Evolutionary conservation across 768 basidiomycete genomes (phyloP).

Genomic region (Leccinum obscurum): DNA sequence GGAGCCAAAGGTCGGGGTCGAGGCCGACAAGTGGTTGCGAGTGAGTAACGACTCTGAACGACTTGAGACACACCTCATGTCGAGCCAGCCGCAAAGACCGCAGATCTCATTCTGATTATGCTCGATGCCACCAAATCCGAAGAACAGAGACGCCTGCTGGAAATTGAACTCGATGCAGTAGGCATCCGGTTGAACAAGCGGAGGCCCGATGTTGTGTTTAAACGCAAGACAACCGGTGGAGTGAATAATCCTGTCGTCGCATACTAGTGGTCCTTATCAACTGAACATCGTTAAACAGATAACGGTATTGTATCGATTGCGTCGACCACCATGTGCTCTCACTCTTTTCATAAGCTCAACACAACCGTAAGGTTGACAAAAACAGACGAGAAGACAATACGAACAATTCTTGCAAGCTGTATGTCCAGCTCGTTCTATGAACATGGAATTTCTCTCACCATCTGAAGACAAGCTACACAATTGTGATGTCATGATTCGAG

Average conservation of each 20-base stretch:
- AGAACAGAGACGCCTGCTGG: slow-evolving; percentile 84
- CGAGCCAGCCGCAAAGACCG: slow-evolving; percentile 73
- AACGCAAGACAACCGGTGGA: slow-evolving; percentile 88
- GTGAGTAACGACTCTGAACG: slow-evolving; percentile 36
- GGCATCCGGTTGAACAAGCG: slow-evolving; percentile 91
- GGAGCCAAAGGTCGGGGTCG: slow-evolving; percentile 67
- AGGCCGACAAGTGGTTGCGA: slow-evolving; percentile 95
- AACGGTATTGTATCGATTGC: slow-evolving; percentile 46
- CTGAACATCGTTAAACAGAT: slow-evolving; percentile 47
- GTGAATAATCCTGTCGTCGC: slow-evolving; percentile 44
- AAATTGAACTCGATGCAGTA: slow-evolving; percentile 94
- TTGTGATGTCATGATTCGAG: slow-evolving; percentile 97
- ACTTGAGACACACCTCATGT: slow-evolving; percentile 9
- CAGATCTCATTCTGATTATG: slow-evolving; percentile 93
- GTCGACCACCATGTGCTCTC: background rate
- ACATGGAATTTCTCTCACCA: slow-evolving; percentile 9
- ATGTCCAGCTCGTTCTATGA: slow-evolving; percentile 26
- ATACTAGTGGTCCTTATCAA: background rate
- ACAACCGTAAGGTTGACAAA: slow-evolving; percentile 91
- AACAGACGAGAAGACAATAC: slow-evolving; percentile 93
- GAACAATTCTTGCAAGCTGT: slow-evolving; percentile 90
- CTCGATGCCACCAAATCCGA: slow-evolving; percentile 91
- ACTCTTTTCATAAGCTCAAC: slow-evolving; percentile 55
- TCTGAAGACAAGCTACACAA: slow-evolving; percentile 80
- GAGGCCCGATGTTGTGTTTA: slow-evolving; percentile 94